Evolutionary conservation across 2,329 filamentous ascomycete species (phyloP).

Genomic region (Fusarium hostae): DNA sequence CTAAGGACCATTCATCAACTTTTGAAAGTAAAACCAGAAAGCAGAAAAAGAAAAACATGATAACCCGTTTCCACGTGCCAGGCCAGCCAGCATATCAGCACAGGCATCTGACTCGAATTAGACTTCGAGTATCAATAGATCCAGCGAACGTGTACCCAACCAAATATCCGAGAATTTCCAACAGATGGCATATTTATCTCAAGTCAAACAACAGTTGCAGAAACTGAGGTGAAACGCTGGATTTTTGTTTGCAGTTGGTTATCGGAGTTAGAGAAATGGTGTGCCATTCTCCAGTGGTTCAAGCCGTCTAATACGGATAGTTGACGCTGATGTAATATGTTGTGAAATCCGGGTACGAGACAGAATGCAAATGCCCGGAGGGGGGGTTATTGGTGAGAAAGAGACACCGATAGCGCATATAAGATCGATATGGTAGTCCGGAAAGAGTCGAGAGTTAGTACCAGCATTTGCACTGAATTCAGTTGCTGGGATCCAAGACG

Average conservation of each 20-base stretch:
- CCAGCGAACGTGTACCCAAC: neutral
- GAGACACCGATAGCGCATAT: conserved; percentile 23
- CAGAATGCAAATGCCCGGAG: conserved; percentile 3
- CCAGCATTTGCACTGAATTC: neutral
- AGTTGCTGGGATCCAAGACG: neutral
- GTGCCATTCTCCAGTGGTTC: conserved; percentile 19
- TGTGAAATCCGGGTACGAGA: conserved; percentile 20
- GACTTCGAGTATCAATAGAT: neutral
- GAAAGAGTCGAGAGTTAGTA: conserved; percentile 23
- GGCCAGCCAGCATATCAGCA: conserved; percentile 15
- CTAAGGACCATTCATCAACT: conserved; percentile 18
- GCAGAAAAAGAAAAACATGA: neutral
- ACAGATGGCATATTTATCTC: neutral
- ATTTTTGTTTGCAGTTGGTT: conserved; percentile 15
- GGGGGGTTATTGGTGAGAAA: conserved; percentile 35
- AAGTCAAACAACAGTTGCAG: neutral
- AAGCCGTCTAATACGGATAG: conserved; percentile 15
- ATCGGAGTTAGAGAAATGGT: conserved; percentile 16
- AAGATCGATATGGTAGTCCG: conserved; percentile 26
- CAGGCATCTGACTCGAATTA: neutral
- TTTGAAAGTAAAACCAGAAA: conserved; percentile 7
- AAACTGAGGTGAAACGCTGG: conserved; percentile 1
- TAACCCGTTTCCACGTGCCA: neutral
- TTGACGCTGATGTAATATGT: conserved; percentile 38
- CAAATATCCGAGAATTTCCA: conserved; percentile 2